A percentile compares a stretch with the other conserved stretches of the same genome.
These are phyloP conservation scores for Boletellus deceptivus DNA, from an alignment of 1,284 basidiomycete species.

Conservation along the genomic window DNA sequence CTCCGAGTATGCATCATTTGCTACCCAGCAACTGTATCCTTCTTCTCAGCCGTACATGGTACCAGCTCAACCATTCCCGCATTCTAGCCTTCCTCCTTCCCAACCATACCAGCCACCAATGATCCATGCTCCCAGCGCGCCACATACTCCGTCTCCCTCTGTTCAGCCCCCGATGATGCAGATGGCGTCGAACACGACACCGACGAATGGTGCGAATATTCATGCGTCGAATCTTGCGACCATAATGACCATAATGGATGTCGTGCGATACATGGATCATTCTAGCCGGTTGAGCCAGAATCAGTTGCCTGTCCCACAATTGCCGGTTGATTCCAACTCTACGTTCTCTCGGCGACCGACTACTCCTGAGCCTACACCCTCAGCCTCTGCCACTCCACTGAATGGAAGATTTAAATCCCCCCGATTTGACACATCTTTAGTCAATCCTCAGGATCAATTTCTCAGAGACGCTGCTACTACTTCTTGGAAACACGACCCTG, in stretches of 20 bases:
- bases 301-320: slow-evolving; percentile 19
- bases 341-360: slow-evolving; percentile 8
- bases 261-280: slow-evolving; percentile 32
- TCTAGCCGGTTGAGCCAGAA: slow-evolving; percentile 21
- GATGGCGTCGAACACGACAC: slow-evolving; percentile 7
- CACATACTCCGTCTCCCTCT: slow-evolving; percentile 18
- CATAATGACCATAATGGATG: slow-evolving; percentile 35
- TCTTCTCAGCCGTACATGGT: slow-evolving; percentile 19
- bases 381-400: slow-evolving; percentile 2
- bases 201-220: slow-evolving; percentile 15
- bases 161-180: slow-evolving; percentile 16
- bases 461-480: slow-evolving; percentile 3
- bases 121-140: slow-evolving; percentile 5
- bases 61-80: slow-evolving; percentile 19
- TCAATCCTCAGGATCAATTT: slow-evolving; percentile 6
- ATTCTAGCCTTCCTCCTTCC: slow-evolving; percentile 15
- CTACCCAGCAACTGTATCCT: slow-evolving; percentile 17
- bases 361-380: slow-evolving; percentile 4
- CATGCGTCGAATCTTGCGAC: slow-evolving; percentile 25
- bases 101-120: slow-evolving; percentile 22
- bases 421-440: neutral
- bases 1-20: slow-evolving; percentile 11
- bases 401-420: slow-evolving; percentile 1
- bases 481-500: slow-evolving; percentile 9
- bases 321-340: slow-evolving; percentile 2